Evolutionary conservation across 208 protist genomes (phyloP).

Genomic region (Acanthamoeba castellanii): DNA sequence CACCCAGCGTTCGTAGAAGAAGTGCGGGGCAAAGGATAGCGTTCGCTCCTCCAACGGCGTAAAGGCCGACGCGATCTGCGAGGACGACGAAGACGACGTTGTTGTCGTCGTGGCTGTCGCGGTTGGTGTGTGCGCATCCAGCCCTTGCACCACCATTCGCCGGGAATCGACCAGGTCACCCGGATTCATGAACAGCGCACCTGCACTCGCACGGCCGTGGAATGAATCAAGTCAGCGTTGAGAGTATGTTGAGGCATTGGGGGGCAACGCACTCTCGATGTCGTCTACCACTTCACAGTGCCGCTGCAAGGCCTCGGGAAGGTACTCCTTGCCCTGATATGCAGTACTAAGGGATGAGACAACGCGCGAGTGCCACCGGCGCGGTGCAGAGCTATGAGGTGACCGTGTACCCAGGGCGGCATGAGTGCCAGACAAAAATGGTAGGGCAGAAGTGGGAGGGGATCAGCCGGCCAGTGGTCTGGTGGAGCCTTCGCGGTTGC

Average conservation of each 20-base stretch:
- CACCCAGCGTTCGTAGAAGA: conserved; percentile 9
- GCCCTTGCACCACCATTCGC: neutral
- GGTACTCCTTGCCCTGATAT: neutral
- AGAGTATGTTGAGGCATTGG: neutral
- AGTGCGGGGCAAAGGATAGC: neutral
- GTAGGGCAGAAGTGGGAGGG: conserved; percentile 23
- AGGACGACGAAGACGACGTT: neutral
- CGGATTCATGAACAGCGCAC: conserved; percentile 51
- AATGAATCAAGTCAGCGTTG: neutral
- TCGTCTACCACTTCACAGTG: neutral
- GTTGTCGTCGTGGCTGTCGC: neutral
- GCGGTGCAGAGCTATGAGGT: neutral
- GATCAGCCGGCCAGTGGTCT: neutral
- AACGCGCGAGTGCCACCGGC: neutral
- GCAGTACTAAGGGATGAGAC: neutral
- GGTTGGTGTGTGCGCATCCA: neutral
- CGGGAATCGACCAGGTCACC: neutral
- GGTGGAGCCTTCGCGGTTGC: neutral
- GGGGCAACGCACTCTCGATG: neutral
- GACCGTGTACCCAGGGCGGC: conserved; percentile 20
- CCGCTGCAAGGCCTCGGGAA: neutral
- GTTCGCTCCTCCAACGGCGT: neutral
- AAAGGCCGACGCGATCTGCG: neutral
- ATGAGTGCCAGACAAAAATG: conserved; percentile 51
- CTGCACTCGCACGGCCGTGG: neutral